Conservation (phyloP, 306 rosid genomes). For the Argentina anserina region DNA sequence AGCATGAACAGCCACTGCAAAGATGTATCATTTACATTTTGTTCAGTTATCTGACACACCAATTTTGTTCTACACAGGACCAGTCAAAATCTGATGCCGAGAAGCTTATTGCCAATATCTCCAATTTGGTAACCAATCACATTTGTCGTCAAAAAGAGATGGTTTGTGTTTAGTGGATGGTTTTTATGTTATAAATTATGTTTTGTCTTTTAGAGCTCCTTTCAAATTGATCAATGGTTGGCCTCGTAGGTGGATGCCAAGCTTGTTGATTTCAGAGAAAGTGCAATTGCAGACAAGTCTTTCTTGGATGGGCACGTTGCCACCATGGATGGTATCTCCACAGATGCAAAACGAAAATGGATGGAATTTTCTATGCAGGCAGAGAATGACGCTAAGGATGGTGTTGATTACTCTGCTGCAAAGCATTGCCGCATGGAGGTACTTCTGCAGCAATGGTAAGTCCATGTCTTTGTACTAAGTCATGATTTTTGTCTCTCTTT, state of each 20-base stretch:
- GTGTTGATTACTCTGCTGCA: conserved; percentile 75
- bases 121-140: conserved; percentile 63
- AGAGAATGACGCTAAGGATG: conserved; percentile 63
- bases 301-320: conserved; percentile 74
- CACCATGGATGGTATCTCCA: conserved; percentile 60
- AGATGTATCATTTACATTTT: background rate
- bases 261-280: conserved; percentile 67
- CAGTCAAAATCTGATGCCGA: conserved; percentile 77
- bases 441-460: conserved; percentile 73
- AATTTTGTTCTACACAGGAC: conserved; percentile 49
- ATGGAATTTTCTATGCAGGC: conserved; percentile 63
- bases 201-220: background rate
- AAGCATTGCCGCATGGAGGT: conserved; percentile 88
- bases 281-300: conserved; percentile 54
- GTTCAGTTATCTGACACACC: conserved; percentile 21
- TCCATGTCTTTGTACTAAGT: background rate
- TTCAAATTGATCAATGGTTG: conserved; percentile 8
- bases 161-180: conserved; percentile 36
- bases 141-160: conserved; percentile 73
- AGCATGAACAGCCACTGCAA: background rate
- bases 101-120: conserved; percentile 79
- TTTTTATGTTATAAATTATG: background rate
- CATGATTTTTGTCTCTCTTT: background rate
- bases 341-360: conserved; percentile 88
- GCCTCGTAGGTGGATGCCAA: conserved; percentile 65